Base-by-base conservation (phyloP, 257 asterid genomes). In the Solanum pinnatisectum region DNA sequence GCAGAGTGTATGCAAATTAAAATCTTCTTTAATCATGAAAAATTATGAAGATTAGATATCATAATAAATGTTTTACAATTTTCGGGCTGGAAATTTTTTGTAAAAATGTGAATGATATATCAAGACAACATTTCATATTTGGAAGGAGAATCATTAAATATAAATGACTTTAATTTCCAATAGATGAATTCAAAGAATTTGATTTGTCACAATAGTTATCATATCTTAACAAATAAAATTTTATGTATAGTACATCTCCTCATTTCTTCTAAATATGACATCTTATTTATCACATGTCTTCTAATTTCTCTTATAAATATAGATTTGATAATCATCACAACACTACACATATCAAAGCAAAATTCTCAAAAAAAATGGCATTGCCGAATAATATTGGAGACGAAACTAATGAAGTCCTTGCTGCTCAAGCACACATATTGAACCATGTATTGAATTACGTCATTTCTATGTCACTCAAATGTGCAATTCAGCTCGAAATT, bases 361-460 rank as follows among this genome's bases (percentile, higher is more conserved):
- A 36, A 33, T 8, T 33, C 56, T 10, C 33, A 76, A 6, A 52
- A 79, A 79, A 70, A 5, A 88, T 88, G 87, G 87, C 35, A 82
- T 67, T 88, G 36, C 6, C 65, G 25, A 36, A 72, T 49, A 52
- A 52, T 52, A 52, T 16, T 52, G 23, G 60, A 33, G 87, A 77
- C 3, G 30, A 67, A 67, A 73, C 59, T 33, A 11, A 27, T 15
- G 89, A 84, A 87, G 36, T 89, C 9, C 84, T 89, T 1, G 25
- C 60, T n/a, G 88, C 91, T 85, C 90, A 85, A 12, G 89, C 91
- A 85, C 90, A 88, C 85, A 79, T 88, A 88, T 36, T 40, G 89
- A 88, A 90, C 37, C 87, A 81, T n/a, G 27, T 32, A 46, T 88
- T 86, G 60, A 16, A 52, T 52, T 59, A 18, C 25, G 4, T 59